phyloP scores from a whole-genome alignment of 2,329 filamentous ascomycete species.

The Beauveria scarabaeidicola region DNA sequence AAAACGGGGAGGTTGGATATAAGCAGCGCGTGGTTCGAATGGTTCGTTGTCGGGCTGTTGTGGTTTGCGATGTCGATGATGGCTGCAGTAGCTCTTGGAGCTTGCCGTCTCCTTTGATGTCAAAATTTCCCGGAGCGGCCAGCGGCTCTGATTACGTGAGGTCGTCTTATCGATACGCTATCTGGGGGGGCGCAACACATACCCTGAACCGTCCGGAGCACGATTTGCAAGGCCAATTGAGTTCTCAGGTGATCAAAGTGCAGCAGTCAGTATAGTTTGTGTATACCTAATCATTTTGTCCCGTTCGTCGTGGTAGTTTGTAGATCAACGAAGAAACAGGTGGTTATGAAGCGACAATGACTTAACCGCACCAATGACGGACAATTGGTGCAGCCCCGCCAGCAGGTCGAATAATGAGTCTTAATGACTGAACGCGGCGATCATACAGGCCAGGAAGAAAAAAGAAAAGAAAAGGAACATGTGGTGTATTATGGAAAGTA shows the following conservation, averaged over 20 bases:
- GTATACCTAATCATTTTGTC: too few species aligned
- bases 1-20: not conserved
- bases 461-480: too few species aligned
- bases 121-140: slow-evolving; percentile 6
- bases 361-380: not conserved
- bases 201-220: not conserved
- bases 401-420: too few species aligned
- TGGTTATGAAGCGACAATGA: not conserved
- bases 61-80: not conserved
- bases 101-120: slow-evolving; percentile 5
- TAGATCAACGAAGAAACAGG: not conserved
- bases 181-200: not conserved
- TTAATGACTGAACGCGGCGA: too few species aligned
- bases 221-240: too few species aligned
- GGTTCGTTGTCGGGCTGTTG: not conserved
- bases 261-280: too few species aligned
- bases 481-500: too few species aligned
- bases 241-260: too few species aligned
- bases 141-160: slow-evolving; percentile 9
- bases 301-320: too few species aligned
- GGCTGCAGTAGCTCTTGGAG: not conserved
- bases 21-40: not conserved
- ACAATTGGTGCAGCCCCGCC: not conserved
- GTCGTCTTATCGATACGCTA: slow-evolving; percentile 9
- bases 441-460: too few species aligned